These are phyloP conservation scores for Sporisorium iseilematis-ciliati DNA, from an alignment of 1,284 basidiomycete species.

Conservation along the genomic window DNA sequence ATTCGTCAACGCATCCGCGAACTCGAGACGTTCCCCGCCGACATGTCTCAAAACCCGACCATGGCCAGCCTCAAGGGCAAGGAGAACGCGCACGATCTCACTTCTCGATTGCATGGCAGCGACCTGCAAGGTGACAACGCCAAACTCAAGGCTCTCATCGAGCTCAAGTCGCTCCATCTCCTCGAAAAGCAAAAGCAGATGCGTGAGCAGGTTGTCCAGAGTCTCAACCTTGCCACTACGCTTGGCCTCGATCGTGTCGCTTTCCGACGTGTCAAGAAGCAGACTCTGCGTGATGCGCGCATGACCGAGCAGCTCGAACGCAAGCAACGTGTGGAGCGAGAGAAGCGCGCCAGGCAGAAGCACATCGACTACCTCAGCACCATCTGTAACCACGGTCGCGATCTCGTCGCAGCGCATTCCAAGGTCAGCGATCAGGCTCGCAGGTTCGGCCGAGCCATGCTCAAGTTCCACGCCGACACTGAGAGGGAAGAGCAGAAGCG, in stretches of 20 bases:
- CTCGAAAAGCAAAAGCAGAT: constrained; percentile 89
- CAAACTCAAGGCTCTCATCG: constrained; percentile 90
- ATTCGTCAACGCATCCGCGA: constrained; percentile 90
- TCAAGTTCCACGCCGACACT: constrained; percentile 72
- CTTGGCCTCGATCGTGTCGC: constrained; percentile 88
- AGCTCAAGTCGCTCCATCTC: constrained; percentile 91
- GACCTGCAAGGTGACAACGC: constrained; percentile 72
- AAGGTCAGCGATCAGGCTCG: constrained; percentile 71
- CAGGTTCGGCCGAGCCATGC: constrained; percentile 72
- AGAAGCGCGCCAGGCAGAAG: constrained; percentile 93
- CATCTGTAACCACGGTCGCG: constrained; percentile 87
- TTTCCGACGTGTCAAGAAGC: constrained; percentile 89
- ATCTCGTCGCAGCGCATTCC: constrained; percentile 77
- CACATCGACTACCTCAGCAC: constrained; percentile 92
- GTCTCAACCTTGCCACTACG: constrained; percentile 88
- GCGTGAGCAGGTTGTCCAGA: constrained; percentile 86
- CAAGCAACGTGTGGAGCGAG: constrained; percentile 90
- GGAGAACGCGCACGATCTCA: constrained; percentile 40
- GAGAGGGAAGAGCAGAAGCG: constrained; percentile 75
- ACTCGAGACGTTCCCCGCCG: constrained; percentile 85
- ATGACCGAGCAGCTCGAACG: constrained; percentile 91
- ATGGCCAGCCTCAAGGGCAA: constrained; percentile 49
- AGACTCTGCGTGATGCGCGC: constrained; percentile 88
- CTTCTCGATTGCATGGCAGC: constrained; percentile 29
- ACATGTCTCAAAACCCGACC: constrained; percentile 73